Conservation (phyloP, 495 filamentous ascomycete species). For the Entonaema liquescens region DNA sequence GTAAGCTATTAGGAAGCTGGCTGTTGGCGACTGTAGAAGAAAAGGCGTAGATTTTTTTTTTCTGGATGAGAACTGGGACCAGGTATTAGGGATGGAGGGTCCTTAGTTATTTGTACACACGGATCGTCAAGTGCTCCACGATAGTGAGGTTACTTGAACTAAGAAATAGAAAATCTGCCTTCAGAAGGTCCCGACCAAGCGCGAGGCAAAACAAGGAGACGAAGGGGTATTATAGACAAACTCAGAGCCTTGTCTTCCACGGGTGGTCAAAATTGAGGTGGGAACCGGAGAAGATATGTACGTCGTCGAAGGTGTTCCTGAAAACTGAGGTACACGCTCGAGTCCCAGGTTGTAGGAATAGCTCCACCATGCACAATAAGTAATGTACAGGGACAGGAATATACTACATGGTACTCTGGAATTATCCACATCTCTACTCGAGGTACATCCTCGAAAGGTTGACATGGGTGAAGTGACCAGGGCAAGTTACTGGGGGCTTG, state of each 20-base stretch:
- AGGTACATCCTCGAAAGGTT: slow-evolving; percentile 34
- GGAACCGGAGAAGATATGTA: slow-evolving; percentile 38
- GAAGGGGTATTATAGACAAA: slow-evolving; percentile 45
- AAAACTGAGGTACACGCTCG: slow-evolving; percentile 22
- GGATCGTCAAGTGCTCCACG: slow-evolving; percentile 17
- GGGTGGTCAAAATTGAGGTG: slow-evolving; percentile 34
- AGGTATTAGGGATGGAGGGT: slow-evolving; percentile 29
- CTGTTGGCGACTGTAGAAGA: slow-evolving; percentile 16
- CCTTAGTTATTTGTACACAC: slow-evolving; percentile 40
- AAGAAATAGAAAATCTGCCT: slow-evolving; percentile 40
- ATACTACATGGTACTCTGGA: slow-evolving; percentile 27
- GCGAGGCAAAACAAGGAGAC: slow-evolving; percentile 37
- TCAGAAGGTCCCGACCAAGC: slow-evolving; percentile 36
- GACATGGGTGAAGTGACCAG: slow-evolving; percentile 33
- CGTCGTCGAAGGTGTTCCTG: slow-evolving; percentile 38
- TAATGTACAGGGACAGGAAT: slow-evolving; percentile 39
- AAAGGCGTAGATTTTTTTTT: slow-evolving; percentile 6
- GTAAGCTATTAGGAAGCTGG: slow-evolving; percentile 4
- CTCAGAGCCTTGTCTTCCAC: slow-evolving; percentile 38
- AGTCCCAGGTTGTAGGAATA: slow-evolving; percentile 37
- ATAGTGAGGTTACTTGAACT: slow-evolving; percentile 15
- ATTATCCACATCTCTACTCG: slow-evolving; percentile 34
- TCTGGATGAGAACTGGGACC: slow-evolving; percentile 8
- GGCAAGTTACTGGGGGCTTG: slow-evolving; percentile 35
- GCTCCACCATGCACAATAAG: slow-evolving; percentile 30